These are phyloP conservation scores for Podospora comata DNA, from an alignment of 495 filamentous ascomycete species.

Conservation along the genomic window DNA sequence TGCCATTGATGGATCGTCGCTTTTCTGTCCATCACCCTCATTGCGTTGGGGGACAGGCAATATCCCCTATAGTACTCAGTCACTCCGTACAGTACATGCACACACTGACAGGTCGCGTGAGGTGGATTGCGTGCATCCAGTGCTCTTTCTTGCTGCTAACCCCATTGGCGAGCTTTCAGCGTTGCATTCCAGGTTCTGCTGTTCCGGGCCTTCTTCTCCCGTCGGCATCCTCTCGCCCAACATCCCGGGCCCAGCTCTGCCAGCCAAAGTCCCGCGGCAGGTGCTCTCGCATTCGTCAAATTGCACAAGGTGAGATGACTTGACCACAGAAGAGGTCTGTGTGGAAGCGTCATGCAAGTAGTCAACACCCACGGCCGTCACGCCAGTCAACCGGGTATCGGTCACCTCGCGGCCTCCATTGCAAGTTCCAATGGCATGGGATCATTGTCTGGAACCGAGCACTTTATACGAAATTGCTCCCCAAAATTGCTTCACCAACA, in stretches of 20 bases:
- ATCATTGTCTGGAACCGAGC: constrained; percentile 7
- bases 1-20: not conserved
- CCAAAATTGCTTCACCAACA: not conserved
- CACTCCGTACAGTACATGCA: no score
- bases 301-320: not conserved
- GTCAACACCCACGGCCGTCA: not conserved
- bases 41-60: not conserved
- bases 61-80: not conserved
- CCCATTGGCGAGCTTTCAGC: constrained; percentile 4
- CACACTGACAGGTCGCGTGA: no score
- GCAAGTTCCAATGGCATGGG: not conserved
- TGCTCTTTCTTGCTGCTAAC: not conserved
- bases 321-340: not conserved
- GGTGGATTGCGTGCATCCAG: no score
- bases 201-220: constrained; percentile 9
- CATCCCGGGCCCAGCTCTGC: not conserved
- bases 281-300: not conserved
- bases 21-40: not conserved
- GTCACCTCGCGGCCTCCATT: not conserved
- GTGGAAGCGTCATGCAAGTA: not conserved
- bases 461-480: constrained; percentile 7
- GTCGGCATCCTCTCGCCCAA: not conserved
- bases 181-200: constrained; percentile 12
- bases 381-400: constrained; percentile 1
- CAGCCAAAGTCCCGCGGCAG: not conserved